Evolutionary conservation across 2,329 filamentous ascomycete species (phyloP).

Genomic region (Lachnellula suecica): DNA sequence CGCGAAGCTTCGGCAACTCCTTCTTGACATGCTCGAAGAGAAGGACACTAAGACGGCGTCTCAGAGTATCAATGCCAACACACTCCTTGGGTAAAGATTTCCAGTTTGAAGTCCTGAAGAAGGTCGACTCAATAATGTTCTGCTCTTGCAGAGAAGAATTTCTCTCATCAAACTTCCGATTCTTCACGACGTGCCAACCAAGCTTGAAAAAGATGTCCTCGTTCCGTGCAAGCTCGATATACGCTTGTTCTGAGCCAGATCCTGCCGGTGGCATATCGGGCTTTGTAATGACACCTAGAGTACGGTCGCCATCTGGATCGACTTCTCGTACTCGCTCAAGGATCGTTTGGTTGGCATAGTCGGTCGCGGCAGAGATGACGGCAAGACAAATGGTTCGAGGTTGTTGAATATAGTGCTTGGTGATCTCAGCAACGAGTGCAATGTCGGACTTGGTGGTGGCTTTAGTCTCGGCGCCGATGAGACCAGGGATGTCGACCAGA

Average conservation of each 20-base stretch:
- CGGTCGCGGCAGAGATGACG: constrained; percentile 14
- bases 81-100: constrained; percentile 7
- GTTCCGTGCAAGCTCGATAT: constrained; percentile 43
- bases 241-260: constrained; percentile 40
- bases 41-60: background rate
- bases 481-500: constrained; percentile 57
- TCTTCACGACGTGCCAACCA: constrained; percentile 53
- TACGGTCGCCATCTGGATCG: constrained; percentile 12
- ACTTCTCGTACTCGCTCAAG: constrained; percentile 5
- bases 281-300: constrained; percentile 49
- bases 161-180: constrained; percentile 36
- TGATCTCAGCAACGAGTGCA: constrained; percentile 44
- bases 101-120: constrained; percentile 46
- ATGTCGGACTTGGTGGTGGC: constrained; percentile 43
- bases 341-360: background rate
- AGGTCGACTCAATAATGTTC: constrained; percentile 39
- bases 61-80: constrained; percentile 1
- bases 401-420: constrained; percentile 53
- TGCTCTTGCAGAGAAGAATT: constrained; percentile 32
- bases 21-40: constrained; percentile 14
- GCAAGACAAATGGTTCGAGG: constrained; percentile 43
- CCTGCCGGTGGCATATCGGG: constrained; percentile 45
- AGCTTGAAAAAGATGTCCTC: constrained; percentile 45
- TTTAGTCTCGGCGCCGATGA: constrained; percentile 49
- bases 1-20: constrained; percentile 14